Conservation (phyloP, 805 yeast species). For the Jamesozyma jinghongensis region DNA sequence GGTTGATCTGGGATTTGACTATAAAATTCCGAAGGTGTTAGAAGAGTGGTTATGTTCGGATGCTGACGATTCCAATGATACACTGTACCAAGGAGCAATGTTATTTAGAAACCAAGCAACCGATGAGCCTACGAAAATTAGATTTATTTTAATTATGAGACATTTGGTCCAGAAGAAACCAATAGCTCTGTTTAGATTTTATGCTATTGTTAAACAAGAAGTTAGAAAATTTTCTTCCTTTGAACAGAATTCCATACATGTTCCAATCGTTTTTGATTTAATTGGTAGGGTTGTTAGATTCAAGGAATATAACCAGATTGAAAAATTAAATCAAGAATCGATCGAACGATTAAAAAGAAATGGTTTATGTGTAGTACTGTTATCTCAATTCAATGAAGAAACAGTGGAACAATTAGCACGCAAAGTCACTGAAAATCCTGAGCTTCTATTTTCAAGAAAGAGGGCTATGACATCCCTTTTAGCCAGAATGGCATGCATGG, state of each 20-base stretch:
- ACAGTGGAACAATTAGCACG: background rate
- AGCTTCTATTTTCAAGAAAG: constrained; percentile 18
- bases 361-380: constrained; percentile 9
- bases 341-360: constrained; percentile 17
- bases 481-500: constrained; percentile 13
- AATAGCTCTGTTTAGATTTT: constrained; percentile 26
- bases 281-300: constrained; percentile 23
- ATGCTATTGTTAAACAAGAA: constrained; percentile 24
- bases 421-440: constrained; percentile 7
- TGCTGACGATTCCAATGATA: constrained; percentile 23
- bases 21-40: constrained; percentile 32
- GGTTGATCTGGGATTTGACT: constrained; percentile 26
- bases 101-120: constrained; percentile 28
- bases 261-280: constrained; percentile 29
- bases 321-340: constrained; percentile 15
- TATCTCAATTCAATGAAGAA: background rate
- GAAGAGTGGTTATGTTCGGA: constrained; percentile 29
- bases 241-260: constrained; percentile 26
- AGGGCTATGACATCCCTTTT: constrained; percentile 14
- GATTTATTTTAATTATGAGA: constrained; percentile 28
- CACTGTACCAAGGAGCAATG: constrained; percentile 30
- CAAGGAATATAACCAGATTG: constrained; percentile 26
- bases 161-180: constrained; percentile 29
- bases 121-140: constrained; percentile 31
- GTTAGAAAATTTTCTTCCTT: constrained; percentile 28